phyloP scores from a whole-genome alignment of 2,329 filamentous ascomycete genomes.

The Claviceps africana region DNA sequence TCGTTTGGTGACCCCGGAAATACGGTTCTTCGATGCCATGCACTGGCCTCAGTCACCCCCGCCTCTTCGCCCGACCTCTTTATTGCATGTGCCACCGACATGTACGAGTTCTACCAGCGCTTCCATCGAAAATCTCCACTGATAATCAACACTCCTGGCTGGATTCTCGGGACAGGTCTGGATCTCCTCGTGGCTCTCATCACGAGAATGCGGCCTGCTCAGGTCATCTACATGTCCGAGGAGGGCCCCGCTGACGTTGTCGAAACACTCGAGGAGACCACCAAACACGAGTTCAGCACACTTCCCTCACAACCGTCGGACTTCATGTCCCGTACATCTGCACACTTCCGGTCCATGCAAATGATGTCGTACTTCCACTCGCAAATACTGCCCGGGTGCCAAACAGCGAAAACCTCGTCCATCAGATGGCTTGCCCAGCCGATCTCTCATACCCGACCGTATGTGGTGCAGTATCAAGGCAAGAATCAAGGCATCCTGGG shows the following conservation, averaged over 20 bases:
- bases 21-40: slow-evolving; percentile 45
- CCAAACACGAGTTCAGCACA: slow-evolving; percentile 29
- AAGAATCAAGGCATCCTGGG: slow-evolving; percentile 41
- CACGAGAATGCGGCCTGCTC: slow-evolving; percentile 36
- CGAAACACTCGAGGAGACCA: slow-evolving; percentile 33
- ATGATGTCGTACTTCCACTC: slow-evolving; percentile 67
- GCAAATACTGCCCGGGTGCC: neutral
- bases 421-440: slow-evolving; percentile 38
- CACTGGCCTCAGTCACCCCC: slow-evolving; percentile 50
- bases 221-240: slow-evolving; percentile 56
- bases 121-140: slow-evolving; percentile 36
- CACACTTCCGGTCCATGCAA: slow-evolving; percentile 59
- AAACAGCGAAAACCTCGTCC: neutral
- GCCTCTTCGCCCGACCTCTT: slow-evolving; percentile 55
- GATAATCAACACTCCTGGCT: slow-evolving; percentile 61
- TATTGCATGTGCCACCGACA: slow-evolving; percentile 46
- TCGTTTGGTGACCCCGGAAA: slow-evolving; percentile 18
- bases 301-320: slow-evolving; percentile 48
- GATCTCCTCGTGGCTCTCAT: slow-evolving; percentile 49
- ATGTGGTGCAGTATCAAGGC: slow-evolving; percentile 46
- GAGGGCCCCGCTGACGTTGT: slow-evolving; percentile 46
- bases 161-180: slow-evolving; percentile 57
- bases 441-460: slow-evolving; percentile 43
- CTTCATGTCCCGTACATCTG: slow-evolving; percentile 42
- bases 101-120: slow-evolving; percentile 44